phyloP scores from a whole-genome alignment of 306 rosid species.

The Phaseolus lunatus region DNA sequence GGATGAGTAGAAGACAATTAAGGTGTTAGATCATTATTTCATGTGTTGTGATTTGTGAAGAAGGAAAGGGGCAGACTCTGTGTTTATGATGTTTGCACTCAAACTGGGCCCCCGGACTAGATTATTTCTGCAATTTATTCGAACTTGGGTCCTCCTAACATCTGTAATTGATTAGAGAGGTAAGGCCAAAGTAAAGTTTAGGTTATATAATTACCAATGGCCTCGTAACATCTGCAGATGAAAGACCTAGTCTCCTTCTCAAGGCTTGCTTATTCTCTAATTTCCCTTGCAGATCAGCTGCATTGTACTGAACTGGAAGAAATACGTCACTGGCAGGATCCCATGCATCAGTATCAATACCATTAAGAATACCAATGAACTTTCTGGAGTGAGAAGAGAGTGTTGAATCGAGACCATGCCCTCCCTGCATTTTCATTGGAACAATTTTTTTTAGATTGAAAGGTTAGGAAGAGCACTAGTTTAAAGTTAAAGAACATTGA shows the following conservation, averaged over 20 bases:
- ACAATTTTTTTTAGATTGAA: conserved; percentile 34
- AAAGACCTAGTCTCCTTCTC: conserved; percentile 76
- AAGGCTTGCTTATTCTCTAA: conserved; percentile 84
- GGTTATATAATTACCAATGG: conserved; percentile 79
- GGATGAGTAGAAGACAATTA: neutral
- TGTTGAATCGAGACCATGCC: conserved; percentile 87
- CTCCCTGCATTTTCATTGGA: conserved; percentile 68
- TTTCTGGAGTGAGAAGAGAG: conserved; percentile 81
- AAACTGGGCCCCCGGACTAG: neutral
- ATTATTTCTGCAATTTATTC: no score
- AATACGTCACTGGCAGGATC: conserved; percentile 79
- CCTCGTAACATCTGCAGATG: conserved; percentile 65
- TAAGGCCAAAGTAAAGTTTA: no score
- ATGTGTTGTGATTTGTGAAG: neutral
- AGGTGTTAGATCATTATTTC: neutral
- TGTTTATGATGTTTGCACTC: neutral
- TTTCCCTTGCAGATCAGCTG: conserved; percentile 86
- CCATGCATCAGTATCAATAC: conserved; percentile 94
- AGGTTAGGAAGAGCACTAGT: conserved; percentile 22
- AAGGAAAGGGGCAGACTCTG: no score
- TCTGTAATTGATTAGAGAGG: no score
- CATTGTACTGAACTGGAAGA: conserved; percentile 82
- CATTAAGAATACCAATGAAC: conserved; percentile 90
- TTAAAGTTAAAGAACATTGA: conserved; percentile 16
- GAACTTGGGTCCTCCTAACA: neutral